Conservation (phyloP, 495 filamentous ascomycete genomes). For the Neurospora sp. region DNA sequence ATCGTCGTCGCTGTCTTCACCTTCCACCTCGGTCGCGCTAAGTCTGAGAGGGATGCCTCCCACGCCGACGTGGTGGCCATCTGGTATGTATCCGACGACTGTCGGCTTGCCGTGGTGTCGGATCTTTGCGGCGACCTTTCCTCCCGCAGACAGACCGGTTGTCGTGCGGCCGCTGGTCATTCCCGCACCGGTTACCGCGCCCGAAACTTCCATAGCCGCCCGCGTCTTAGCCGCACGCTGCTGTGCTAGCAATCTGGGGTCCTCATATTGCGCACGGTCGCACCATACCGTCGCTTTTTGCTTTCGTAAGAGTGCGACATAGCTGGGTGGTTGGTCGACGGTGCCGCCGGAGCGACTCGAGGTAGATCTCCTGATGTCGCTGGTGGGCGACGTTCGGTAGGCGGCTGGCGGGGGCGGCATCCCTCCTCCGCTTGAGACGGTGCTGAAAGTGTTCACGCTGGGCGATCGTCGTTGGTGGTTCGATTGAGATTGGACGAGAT, state of each 20-base stretch:
- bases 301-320: conserved; percentile 87
- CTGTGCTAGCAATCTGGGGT: conserved; percentile 70
- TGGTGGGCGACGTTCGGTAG: conserved; percentile 40
- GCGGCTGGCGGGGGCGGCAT: conserved; percentile 29
- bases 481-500: conserved; percentile 27
- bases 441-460: conserved; percentile 68
- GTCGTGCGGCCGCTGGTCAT: conserved; percentile 43
- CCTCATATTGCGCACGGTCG: conserved; percentile 86
- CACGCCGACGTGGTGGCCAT: conserved; percentile 57
- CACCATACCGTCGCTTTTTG: conserved; percentile 99
- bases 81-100: conserved; percentile 58
- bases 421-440: conserved; percentile 42
- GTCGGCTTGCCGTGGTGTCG: conserved; percentile 67
- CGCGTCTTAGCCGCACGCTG: conserved; percentile 75
- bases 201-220: conserved; percentile 69
- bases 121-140: conserved; percentile 62
- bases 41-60: conserved; percentile 81
- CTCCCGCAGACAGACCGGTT: conserved; percentile 41
- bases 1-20: conserved; percentile 68
- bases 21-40: conserved; percentile 89
- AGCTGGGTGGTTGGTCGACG: conserved; percentile 53
- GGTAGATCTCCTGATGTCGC: conserved; percentile 61
- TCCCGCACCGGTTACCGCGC: conserved; percentile 13
- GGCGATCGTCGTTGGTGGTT: conserved; percentile 52
- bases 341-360: conserved; percentile 62